Conservation (phyloP, 2,329 filamentous ascomycete species). For the Neofusicoccum parvum region DNA sequence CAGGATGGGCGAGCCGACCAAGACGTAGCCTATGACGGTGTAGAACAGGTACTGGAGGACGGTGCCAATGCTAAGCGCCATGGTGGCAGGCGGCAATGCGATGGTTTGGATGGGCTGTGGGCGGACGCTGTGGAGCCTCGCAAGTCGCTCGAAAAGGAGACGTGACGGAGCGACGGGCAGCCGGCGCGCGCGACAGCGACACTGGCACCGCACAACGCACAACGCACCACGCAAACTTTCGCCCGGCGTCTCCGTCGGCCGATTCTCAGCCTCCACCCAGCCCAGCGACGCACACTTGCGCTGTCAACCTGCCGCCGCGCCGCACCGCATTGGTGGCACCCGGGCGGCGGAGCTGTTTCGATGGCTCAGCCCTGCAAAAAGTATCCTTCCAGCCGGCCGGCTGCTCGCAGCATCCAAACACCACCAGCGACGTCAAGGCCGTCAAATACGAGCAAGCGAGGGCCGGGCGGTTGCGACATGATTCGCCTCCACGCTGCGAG, state of each 20-base stretch:
- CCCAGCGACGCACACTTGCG: not conserved
- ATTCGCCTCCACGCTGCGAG: not conserved
- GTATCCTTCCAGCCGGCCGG: too few relatives aligned
- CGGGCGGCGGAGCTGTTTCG: not conserved
- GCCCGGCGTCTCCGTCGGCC: not conserved
- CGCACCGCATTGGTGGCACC: not conserved
- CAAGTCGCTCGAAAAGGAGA: not conserved
- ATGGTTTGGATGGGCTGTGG: not conserved
- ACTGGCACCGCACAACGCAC: not conserved
- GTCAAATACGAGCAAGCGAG: not conserved
- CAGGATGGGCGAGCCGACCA: slow-evolving; percentile 39
- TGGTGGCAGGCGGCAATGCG: slow-evolving; percentile 1
- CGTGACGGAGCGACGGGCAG: not conserved
- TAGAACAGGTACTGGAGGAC: slow-evolving; percentile 37
- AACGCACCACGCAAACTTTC: not conserved
- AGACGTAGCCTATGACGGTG: slow-evolving; percentile 33
- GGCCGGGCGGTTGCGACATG: not conserved
- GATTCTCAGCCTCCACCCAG: not conserved
- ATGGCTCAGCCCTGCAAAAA: not conserved
- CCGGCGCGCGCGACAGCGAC: not conserved
- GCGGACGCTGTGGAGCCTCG: not conserved
- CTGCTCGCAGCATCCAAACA: not conserved
- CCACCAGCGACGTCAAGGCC: not conserved
- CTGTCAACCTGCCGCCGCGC: not conserved
- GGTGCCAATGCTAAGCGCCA: slow-evolving; percentile 24